A percentile compares a stretch with the other conserved stretches of the same genome.
phyloP scores from a whole-genome alignment of 768 basidiomycete genomes.

The Mycena albidolilacea region DNA sequence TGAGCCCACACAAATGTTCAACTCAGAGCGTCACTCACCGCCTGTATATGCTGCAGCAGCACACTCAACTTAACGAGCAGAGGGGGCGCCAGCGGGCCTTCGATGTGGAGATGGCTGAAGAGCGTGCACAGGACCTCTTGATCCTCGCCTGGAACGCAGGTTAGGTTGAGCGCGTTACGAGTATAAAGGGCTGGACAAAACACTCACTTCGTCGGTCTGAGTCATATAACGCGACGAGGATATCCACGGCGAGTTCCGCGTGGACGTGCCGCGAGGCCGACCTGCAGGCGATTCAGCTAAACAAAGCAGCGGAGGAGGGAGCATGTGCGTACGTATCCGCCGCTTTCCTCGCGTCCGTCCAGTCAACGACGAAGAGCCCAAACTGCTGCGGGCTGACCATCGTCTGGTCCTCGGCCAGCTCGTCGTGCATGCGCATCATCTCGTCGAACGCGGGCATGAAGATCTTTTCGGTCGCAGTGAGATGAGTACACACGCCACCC shows the following conservation, averaged over 20 bases:
- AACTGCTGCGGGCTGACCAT: constrained; percentile 84
- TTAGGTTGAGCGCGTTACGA: background rate
- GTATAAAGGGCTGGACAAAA: no score
- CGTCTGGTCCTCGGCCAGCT: constrained; percentile 79
- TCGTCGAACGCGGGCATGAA: constrained; percentile 79
- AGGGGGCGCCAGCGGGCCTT: constrained; percentile 52
- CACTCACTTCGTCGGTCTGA: constrained; percentile 61
- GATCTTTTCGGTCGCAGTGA: constrained; percentile 59
- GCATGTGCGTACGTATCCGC: constrained; percentile 56
- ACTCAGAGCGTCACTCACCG: constrained; percentile 50
- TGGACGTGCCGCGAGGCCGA: constrained; percentile 56
- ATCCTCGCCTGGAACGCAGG: constrained; percentile 58
- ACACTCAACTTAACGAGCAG: constrained; percentile 64
- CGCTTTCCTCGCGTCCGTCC: constrained; percentile 88
- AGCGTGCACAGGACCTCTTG: constrained; percentile 77
- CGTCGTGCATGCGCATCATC: constrained; percentile 69
- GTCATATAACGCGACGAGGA: constrained; percentile 64
- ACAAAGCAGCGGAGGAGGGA: constrained; percentile 9
- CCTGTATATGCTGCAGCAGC: constrained; percentile 65
- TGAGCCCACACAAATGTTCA: background rate
- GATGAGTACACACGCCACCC: background rate
- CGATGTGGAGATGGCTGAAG: constrained; percentile 72
- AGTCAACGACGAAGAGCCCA: constrained; percentile 86
- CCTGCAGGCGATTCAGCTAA: constrained; percentile 31
- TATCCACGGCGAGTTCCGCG: constrained; percentile 70